Evolutionary conservation across 1,139 yeast species (phyloP).

Genomic region (Hansenula sp.): DNA sequence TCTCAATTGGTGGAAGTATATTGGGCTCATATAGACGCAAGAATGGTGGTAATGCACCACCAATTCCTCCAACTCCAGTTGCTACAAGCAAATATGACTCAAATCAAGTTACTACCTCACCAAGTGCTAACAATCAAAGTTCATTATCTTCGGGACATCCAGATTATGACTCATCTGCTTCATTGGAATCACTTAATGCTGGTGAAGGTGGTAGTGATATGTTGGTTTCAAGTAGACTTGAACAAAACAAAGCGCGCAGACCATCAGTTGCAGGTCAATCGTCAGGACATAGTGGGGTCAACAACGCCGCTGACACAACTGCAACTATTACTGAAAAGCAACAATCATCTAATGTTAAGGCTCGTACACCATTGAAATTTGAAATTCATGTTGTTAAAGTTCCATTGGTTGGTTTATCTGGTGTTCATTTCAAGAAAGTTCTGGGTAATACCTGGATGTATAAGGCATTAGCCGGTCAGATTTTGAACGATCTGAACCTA

Average conservation of each 20-base stretch:
- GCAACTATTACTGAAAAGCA: background rate
- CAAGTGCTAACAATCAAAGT: slow-evolving; percentile 12
- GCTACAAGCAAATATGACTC: slow-evolving; percentile 25
- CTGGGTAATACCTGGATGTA: slow-evolving; percentile 96
- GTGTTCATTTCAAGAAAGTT: slow-evolving; percentile 91
- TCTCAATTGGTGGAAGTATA: slow-evolving; percentile 51
- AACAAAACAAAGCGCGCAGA: slow-evolving; percentile 31
- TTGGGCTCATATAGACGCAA: slow-evolving; percentile 23
- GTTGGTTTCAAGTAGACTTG: slow-evolving; percentile 58
- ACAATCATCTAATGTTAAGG: slow-evolving; percentile 7
- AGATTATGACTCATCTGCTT: slow-evolving; percentile 47
- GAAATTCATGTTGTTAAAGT: slow-evolving; percentile 93
- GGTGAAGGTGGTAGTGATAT: slow-evolving; percentile 64
- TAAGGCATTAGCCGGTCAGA: slow-evolving; percentile 87
- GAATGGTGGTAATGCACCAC: slow-evolving; percentile 16
- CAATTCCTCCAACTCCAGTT: slow-evolving; percentile 39
- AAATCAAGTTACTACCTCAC: slow-evolving; percentile 7
- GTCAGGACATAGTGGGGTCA: slow-evolving; percentile 2
- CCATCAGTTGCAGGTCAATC: slow-evolving; percentile 5
- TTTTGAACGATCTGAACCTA: slow-evolving; percentile 72
- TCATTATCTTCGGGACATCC: slow-evolving; percentile 17
- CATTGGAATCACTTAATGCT: slow-evolving; percentile 51
- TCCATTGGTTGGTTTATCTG: slow-evolving; percentile 85
- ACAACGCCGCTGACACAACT: background rate
- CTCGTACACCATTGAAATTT: slow-evolving; percentile 50